A percentile compares a stretch with the other conserved stretches of the same genome.
These are phyloP conservation scores for Penicillium chermesinum DNA, from an alignment of 495 filamentous ascomycete genomes.

Conservation along the genomic window DNA sequence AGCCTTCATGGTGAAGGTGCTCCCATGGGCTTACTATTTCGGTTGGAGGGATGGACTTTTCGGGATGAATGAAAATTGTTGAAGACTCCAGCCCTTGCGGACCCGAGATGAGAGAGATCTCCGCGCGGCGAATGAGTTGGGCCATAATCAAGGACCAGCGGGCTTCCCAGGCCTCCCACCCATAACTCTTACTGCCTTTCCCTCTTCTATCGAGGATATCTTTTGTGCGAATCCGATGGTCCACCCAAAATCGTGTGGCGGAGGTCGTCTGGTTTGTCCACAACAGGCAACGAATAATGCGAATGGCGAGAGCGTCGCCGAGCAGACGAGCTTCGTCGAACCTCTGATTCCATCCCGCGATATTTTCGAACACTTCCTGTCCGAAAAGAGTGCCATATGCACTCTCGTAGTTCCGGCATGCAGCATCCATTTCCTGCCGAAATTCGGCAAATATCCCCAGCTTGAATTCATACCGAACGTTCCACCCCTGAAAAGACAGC, in stretches of 20 bases:
- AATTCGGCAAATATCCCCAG: conserved; percentile 85
- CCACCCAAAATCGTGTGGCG: conserved; percentile 70
- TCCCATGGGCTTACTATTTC: conserved; percentile 75
- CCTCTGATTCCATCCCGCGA: conserved; percentile 76
- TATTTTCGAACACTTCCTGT: conserved; percentile 77
- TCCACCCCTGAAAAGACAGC: conserved; percentile 81
- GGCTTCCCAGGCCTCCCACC: conserved; percentile 84
- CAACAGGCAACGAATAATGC: conserved; percentile 72
- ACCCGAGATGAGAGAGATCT: conserved; percentile 35
- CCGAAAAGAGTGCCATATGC: conserved; percentile 78
- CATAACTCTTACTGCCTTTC: conserved; percentile 75
- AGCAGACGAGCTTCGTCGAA: conserved; percentile 83
- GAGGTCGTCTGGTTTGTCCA: conserved; percentile 68
- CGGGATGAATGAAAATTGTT: conserved; percentile 53
- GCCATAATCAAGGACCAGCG: conserved; percentile 80
- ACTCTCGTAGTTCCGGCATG: conserved; percentile 73
- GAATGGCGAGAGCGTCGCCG: conserved; percentile 71
- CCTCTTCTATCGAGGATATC: conserved; percentile 77
- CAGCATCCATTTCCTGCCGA: conserved; percentile 82
- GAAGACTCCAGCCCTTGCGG: conserved; percentile 8
- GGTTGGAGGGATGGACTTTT: conserved; percentile 58
- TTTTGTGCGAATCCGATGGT: conserved; percentile 62
- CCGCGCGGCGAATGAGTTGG: conserved; percentile 62
- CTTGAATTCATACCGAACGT: conserved; percentile 89
- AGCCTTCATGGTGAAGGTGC: conserved; percentile 77